Evolutionary conservation across 192 early-diverging fungal species (phyloP).

Genomic region (Coemansia umbellata): DNA sequence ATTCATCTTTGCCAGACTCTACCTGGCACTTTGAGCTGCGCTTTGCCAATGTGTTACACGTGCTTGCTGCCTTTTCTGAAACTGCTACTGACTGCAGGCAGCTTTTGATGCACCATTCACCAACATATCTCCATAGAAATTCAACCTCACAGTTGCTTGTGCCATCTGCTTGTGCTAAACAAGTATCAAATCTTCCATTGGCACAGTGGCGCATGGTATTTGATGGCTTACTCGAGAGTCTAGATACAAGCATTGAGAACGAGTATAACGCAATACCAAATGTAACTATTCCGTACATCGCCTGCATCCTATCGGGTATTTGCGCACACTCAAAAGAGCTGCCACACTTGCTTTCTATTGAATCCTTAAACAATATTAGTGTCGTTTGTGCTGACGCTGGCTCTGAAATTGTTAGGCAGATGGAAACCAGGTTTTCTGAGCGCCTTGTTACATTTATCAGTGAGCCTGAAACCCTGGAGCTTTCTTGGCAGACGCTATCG

Average conservation of each 20-base stretch:
- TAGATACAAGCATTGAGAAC: constrained; percentile 12
- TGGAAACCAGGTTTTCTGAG: constrained; percentile 23
- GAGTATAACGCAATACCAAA: constrained; percentile 5
- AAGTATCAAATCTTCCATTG: constrained; percentile 13
- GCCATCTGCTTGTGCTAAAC: too few relatives aligned
- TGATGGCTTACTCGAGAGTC: constrained; percentile 9
- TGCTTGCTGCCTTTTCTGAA: constrained; percentile 15
- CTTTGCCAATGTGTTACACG: constrained; percentile 20
- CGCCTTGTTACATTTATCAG: constrained; percentile 23
- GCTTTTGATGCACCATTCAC: constrained; percentile 5
- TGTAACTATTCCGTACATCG: constrained; percentile 28
- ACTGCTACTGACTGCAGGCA: neutral
- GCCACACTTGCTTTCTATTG: too few relatives aligned
- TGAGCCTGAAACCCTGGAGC: constrained; percentile 6
- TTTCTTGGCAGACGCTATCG: constrained; percentile 33
- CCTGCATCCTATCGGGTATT: constrained; percentile 15
- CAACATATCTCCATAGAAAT: neutral
- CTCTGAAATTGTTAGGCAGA: constrained; percentile 1
- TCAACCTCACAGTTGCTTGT: too few relatives aligned
- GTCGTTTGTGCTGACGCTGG: neutral
- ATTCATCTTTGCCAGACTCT: constrained; percentile 4
- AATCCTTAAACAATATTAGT: neutral
- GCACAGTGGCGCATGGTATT: constrained; percentile 26
- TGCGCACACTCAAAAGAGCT: neutral
- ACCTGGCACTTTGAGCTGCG: constrained; percentile 28